phyloP scores from a whole-genome alignment of 192 early-diverging fungal species.

The Linnemannia exigua region DNA sequence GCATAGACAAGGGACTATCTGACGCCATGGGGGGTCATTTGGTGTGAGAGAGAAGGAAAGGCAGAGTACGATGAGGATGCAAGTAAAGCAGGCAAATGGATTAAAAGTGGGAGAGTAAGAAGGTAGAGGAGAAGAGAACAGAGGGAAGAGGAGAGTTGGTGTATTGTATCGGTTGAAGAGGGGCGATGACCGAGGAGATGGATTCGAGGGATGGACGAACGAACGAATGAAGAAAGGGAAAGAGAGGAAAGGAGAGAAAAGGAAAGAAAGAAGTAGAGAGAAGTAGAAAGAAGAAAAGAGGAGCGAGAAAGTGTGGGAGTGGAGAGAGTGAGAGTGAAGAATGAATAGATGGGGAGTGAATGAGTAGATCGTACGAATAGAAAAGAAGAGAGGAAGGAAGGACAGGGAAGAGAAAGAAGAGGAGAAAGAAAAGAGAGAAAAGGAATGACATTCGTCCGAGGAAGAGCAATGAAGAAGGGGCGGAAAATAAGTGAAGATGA shows the following conservation, averaged over 20 bases:
- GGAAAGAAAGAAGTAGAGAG: not conserved
- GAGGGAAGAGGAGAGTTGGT: not conserved
- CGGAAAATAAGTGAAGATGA: not conserved
- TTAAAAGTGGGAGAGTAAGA: too few relatives aligned
- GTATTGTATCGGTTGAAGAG: not conserved
- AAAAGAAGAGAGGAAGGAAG: not conserved
- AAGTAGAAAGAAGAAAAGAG: not conserved
- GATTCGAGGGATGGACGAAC: conserved; percentile 4
- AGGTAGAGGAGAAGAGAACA: conserved; percentile 1
- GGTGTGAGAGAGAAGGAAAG: not conserved
- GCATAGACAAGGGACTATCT: not conserved
- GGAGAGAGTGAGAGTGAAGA: not conserved
- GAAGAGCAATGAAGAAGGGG: conserved; percentile 4
- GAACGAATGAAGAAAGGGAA: not conserved
- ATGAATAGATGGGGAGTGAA: not conserved
- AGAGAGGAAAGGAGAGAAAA: not conserved
- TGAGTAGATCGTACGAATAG: not conserved
- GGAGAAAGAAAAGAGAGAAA: not conserved
- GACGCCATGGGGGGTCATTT: conserved; percentile 12
- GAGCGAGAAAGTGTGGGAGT: not conserved
- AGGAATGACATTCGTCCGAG: conserved; percentile 18
- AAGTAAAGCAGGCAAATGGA: not conserved
- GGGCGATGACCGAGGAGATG: conserved; percentile 3
- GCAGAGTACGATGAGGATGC: not conserved
- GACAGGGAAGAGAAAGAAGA: not conserved